phyloP scores from a whole-genome alignment of 2,329 filamentous ascomycete species.

The Hypomyces rosellus region DNA sequence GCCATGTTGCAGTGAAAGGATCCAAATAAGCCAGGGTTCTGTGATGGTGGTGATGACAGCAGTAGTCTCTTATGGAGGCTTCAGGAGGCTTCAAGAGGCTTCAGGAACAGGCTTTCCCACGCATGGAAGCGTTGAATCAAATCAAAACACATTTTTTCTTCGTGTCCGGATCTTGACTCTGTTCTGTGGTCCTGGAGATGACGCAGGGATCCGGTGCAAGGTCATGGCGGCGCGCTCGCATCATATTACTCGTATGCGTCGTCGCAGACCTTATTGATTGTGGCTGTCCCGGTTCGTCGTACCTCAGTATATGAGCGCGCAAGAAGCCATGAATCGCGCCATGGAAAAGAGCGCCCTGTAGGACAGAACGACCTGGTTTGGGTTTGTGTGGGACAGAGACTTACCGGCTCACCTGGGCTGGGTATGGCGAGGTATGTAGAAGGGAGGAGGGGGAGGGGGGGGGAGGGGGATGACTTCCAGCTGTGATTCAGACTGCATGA shows the following conservation, averaged over 20 bases:
- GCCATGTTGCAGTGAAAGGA: no score
- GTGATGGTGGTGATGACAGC: background rate
- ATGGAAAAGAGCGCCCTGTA: background rate
- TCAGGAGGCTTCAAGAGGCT: background rate
- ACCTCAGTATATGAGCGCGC: background rate
- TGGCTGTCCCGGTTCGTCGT: slow-evolving; percentile 2
- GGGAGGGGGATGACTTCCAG: background rate
- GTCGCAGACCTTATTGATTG: background rate
- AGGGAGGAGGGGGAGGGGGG: no score
- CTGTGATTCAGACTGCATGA: background rate
- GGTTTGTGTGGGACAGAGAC: slow-evolving; percentile 9
- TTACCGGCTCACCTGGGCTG: slow-evolving; percentile 1
- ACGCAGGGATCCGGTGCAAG: slow-evolving; percentile 13
- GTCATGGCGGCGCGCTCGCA: background rate
- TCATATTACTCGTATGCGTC: background rate
- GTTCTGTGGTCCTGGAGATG: slow-evolving; percentile 11
- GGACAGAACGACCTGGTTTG: no score
- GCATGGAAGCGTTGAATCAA: background rate
- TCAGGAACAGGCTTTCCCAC: background rate
- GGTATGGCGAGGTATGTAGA: slow-evolving; percentile 3
- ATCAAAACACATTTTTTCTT: background rate
- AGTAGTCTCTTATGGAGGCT: background rate
- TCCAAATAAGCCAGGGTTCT: background rate
- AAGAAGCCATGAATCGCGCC: background rate
- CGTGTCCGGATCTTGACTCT: background rate